These are phyloP conservation scores for Nitzschia sp. DNA, from an alignment of 108 stramenopile species.

Conservation along the genomic window DNA sequence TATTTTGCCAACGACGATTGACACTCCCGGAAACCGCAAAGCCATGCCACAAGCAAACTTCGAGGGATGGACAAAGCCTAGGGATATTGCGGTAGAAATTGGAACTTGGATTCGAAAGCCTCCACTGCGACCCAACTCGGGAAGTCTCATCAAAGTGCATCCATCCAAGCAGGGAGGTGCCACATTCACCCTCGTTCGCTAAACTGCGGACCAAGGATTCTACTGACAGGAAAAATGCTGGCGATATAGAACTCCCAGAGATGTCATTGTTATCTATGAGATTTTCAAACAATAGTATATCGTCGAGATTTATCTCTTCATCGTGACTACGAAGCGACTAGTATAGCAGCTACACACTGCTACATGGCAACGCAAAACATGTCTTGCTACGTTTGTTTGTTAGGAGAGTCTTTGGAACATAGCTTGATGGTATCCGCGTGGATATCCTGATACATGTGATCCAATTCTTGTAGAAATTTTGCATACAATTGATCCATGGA, in stretches of 20 bases:
- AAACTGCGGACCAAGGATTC: neutral
- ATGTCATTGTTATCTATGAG: no score
- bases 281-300: no score
- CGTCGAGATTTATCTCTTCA: no score
- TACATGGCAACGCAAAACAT: no score
- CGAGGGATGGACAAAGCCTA: slow-evolving; percentile 63
- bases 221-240: neutral
- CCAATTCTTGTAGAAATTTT: slow-evolving; percentile 56
- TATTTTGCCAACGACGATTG: slow-evolving; percentile 74
- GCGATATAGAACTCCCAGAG: no score
- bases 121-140: slow-evolving; percentile 71
- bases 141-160: slow-evolving; percentile 78
- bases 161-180: slow-evolving; percentile 56
- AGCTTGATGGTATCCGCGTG: slow-evolving; percentile 12
- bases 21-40: slow-evolving; percentile 74
- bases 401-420: neutral
- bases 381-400: no score
- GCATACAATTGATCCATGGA: slow-evolving; percentile 73
- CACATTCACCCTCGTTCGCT: slow-evolving; percentile 58
- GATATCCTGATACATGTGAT: slow-evolving; percentile 39
- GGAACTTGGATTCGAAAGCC: slow-evolving; percentile 66
- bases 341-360: no score
- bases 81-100: slow-evolving; percentile 77
- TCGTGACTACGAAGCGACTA: no score
- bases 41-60: slow-evolving; percentile 49